Conservation (phyloP, 1,284 basidiomycete genomes). For the Sutorius eximius region DNA sequence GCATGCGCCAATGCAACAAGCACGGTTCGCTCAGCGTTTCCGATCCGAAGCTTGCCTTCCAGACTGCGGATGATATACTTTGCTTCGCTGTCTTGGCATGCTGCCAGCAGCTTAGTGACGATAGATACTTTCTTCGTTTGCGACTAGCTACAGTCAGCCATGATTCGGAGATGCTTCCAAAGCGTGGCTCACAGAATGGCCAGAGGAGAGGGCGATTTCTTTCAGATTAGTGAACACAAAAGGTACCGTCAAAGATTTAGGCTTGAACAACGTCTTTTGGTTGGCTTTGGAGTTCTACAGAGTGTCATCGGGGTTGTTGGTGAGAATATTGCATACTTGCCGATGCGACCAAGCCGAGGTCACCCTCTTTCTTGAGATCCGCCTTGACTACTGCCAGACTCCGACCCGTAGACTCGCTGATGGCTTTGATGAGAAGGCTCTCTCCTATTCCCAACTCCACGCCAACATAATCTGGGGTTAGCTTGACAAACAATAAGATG, state of each 20-base stretch:
- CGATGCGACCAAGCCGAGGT: slow-evolving; percentile 94
- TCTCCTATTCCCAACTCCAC: slow-evolving; percentile 98
- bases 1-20: slow-evolving; percentile 88
- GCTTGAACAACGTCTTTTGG: slow-evolving; percentile 95
- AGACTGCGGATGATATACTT: slow-evolving; percentile 96
- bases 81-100: slow-evolving; percentile 86
- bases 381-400: slow-evolving; percentile 82
- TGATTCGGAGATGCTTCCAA: not conserved
- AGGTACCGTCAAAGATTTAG: slow-evolving; percentile 86
- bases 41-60: slow-evolving; percentile 97
- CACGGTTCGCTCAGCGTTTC: slow-evolving; percentile 93
- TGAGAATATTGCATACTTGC: slow-evolving; percentile 38
- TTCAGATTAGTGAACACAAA: slow-evolving; percentile 85
- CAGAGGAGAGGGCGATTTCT: slow-evolving; percentile 84
- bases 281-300: slow-evolving; percentile 86
- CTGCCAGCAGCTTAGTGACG: slow-evolving; percentile 92
- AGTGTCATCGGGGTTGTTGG: not conserved
- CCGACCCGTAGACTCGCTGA: slow-evolving; percentile 91
- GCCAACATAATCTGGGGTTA: slow-evolving; percentile 95
- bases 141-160: slow-evolving; percentile 46
- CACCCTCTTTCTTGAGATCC: slow-evolving; percentile 92
- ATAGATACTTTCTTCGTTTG: slow-evolving; percentile 95
- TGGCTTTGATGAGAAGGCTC: slow-evolving; percentile 92
- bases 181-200: slow-evolving; percentile 64
- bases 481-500: slow-evolving; percentile 42